A percentile compares a stretch with the other conserved stretches of the same genome.
Conservation (phyloP, 2,329 filamentous ascomycete genomes). For the Colletotrichum sp. region DNA sequence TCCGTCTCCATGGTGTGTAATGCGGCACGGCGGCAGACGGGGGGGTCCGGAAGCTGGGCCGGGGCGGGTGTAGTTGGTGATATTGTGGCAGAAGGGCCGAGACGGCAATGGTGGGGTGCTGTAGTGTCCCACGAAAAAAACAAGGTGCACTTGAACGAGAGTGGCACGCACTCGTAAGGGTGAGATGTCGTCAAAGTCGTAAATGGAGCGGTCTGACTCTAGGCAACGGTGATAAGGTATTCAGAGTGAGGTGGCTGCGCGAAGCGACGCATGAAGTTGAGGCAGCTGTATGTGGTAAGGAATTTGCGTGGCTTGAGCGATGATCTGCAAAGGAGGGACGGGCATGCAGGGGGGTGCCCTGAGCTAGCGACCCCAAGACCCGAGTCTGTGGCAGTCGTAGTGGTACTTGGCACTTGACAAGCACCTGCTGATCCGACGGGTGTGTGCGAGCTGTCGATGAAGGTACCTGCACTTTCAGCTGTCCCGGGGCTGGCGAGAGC, state of each 20-base stretch:
- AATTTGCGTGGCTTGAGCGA: conserved; percentile 14
- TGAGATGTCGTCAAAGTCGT: background rate
- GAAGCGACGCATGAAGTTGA: conserved; percentile 12
- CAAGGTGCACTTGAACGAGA: background rate
- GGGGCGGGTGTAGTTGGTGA: background rate
- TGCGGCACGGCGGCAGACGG: background rate
- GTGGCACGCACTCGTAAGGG: background rate
- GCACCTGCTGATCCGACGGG: background rate
- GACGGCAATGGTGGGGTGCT: background rate
- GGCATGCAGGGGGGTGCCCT: conserved; percentile 6
- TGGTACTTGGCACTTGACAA: background rate
- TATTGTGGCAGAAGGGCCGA: background rate
- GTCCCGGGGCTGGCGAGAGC: background rate
- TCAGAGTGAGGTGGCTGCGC: background rate
- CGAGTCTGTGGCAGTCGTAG: background rate
- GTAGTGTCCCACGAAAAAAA: background rate
- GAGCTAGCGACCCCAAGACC: background rate
- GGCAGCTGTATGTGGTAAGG: conserved; percentile 4
- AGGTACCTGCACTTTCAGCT: background rate
- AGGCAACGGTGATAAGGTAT: background rate
- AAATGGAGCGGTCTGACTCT: background rate
- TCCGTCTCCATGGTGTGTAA: conserved; percentile 23
- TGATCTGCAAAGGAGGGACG: conserved; percentile 13
- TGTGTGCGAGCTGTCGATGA: background rate
- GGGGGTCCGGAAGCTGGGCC: background rate